Evolutionary conservation across 2,329 filamentous ascomycete species (phyloP).

Genomic region (Kalmusia sp.): DNA sequence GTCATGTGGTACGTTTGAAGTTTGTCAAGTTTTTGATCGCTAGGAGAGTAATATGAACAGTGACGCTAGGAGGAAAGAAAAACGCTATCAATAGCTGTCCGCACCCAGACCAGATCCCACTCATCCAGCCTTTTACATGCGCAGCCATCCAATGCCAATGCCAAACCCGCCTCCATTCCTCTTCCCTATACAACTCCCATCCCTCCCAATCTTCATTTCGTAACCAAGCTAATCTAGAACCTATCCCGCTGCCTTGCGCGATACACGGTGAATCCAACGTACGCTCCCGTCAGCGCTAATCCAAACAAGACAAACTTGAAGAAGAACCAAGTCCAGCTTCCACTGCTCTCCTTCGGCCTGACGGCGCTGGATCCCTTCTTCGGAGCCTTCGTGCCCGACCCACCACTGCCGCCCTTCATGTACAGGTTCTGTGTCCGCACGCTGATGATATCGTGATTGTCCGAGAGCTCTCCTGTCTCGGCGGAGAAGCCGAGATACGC

Average conservation of each 20-base stretch:
- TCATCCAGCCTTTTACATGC: slow-evolving; percentile 30
- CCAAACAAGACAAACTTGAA: slow-evolving; percentile 84
- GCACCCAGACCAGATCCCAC: slow-evolving; percentile 12
- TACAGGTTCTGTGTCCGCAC: slow-evolving; percentile 90
- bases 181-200: slow-evolving; percentile 1
- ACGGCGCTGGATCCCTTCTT: slow-evolving; percentile 45
- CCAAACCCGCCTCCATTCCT: too few relatives aligned
- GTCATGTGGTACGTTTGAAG: neutral
- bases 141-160: slow-evolving; percentile 11
- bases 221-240: slow-evolving; percentile 45
- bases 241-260: slow-evolving; percentile 64
- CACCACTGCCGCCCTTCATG: slow-evolving; percentile 52
- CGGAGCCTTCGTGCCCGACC: slow-evolving; percentile 35
- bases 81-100: slow-evolving; percentile 25
- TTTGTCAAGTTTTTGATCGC: neutral
- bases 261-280: slow-evolving; percentile 87
- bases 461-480: slow-evolving; percentile 94
- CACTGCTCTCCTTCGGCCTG: slow-evolving; percentile 59
- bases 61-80: slow-evolving; percentile 20
- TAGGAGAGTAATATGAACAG: slow-evolving; percentile 16
- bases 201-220: neutral
- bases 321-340: slow-evolving; percentile 75
- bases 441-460: slow-evolving; percentile 96
- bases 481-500: slow-evolving; percentile 73
- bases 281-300: slow-evolving; percentile 72